These are phyloP conservation scores for Cryptosporidium ubiquitum DNA, from an alignment of 169 alveolate genomes.

Conservation along the genomic window DNA sequence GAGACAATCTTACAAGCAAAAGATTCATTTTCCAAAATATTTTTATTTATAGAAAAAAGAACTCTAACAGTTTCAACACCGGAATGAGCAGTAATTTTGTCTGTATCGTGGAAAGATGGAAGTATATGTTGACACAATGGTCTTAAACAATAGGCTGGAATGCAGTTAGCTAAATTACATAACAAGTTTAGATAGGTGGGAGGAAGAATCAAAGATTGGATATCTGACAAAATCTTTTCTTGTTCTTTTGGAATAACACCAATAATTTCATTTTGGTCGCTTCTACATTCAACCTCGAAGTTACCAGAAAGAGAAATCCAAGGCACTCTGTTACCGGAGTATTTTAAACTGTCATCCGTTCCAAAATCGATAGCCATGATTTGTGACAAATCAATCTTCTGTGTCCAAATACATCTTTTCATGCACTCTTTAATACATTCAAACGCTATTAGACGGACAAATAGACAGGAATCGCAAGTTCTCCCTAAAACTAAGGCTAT, in stretches of 20 bases:
- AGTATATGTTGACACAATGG: slow-evolving; percentile 69
- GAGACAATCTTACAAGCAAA: slow-evolving; percentile 54
- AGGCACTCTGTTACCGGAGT: background rate
- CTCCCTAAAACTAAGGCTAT: slow-evolving; percentile 57
- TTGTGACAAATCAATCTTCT: slow-evolving; percentile 18
- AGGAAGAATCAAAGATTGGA: slow-evolving; percentile 59
- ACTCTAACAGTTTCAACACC: slow-evolving; percentile 57
- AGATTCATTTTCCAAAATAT: slow-evolving; percentile 48
- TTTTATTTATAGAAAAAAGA: slow-evolving; percentile 35
- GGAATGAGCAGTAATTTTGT: slow-evolving; percentile 43
- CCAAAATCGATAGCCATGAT: slow-evolving; percentile 6
- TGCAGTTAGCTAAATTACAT: slow-evolving; percentile 16
- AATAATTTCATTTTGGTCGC: background rate
- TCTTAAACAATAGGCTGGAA: slow-evolving; percentile 64
- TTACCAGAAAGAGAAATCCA: background rate
- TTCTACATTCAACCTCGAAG: background rate
- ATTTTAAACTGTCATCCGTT: background rate
- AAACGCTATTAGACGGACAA: slow-evolving; percentile 47
- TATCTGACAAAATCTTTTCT: slow-evolving; percentile 1
- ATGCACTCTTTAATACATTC: slow-evolving; percentile 65
- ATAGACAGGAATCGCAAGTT: slow-evolving; percentile 59
- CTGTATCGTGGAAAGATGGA: slow-evolving; percentile 71
- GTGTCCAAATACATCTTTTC: slow-evolving; percentile 68
- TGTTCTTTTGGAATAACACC: background rate
- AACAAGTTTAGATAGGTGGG: slow-evolving; percentile 26